phyloP scores from a whole-genome alignment of 2,329 filamentous ascomycete genomes.

The Alternaria postmessia region DNA sequence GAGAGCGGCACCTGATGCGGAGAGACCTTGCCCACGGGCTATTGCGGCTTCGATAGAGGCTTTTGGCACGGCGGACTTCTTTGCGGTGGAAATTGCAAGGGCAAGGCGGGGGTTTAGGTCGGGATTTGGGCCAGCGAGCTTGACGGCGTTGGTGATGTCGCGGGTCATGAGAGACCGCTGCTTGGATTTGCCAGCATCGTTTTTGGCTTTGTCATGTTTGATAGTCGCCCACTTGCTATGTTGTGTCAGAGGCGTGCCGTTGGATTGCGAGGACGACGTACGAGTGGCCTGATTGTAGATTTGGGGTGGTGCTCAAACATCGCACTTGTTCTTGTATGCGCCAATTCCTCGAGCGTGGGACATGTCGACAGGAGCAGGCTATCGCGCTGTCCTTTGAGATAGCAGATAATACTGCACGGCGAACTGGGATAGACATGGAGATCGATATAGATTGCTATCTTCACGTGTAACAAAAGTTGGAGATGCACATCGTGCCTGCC shows the following conservation, averaged over 20 bases:
- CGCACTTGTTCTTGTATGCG: constrained; percentile 31
- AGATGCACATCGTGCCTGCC: constrained; percentile 26
- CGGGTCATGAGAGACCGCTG: constrained; percentile 73
- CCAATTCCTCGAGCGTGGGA: constrained; percentile 15
- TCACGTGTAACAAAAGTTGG: constrained; percentile 23
- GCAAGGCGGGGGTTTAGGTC: constrained; percentile 79
- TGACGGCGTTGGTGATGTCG: constrained; percentile 77
- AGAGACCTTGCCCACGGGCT: constrained; percentile 85
- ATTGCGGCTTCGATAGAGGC: constrained; percentile 83
- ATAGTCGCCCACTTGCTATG: constrained; percentile 92
- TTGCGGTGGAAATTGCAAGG: constrained; percentile 75
- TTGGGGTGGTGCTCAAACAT: constrained; percentile 40
- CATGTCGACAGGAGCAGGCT: constrained; percentile 32
- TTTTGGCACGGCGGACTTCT: constrained; percentile 87
- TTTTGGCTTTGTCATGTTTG: constrained; percentile 90
- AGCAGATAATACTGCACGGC: constrained; percentile 25
- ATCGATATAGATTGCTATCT: neutral
- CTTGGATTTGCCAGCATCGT: constrained; percentile 79
- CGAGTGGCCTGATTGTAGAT: constrained; percentile 45
- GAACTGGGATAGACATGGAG: constrained; percentile 37
- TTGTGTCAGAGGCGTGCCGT: neutral
- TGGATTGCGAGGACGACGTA: constrained; percentile 20
- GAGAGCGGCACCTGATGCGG: constrained; percentile 75
- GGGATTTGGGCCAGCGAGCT: constrained; percentile 77
- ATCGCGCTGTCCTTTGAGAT: constrained; percentile 14